Evolutionary conservation across 139 green algal species (phyloP).

Genomic region (Chlorella sp.): DNA sequence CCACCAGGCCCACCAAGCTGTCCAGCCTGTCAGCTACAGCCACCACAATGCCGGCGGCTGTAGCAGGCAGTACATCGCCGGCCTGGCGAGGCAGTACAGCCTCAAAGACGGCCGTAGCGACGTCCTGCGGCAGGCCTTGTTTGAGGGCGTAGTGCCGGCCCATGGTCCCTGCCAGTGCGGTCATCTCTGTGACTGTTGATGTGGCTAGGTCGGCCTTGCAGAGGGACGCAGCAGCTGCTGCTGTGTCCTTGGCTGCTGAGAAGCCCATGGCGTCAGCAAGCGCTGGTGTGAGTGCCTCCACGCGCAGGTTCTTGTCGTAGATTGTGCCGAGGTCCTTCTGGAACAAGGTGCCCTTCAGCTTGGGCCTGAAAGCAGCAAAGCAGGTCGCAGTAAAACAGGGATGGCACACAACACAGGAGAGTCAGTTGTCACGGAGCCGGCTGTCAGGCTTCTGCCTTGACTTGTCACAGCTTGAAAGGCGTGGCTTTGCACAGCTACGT

Average conservation of each 20-base stretch:
- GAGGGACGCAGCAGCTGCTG: slow-evolving; percentile 69
- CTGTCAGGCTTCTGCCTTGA: too few species aligned
- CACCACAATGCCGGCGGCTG: slow-evolving; percentile 55
- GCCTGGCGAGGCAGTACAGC: slow-evolving; percentile 75
- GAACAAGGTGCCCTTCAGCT: slow-evolving; percentile 75
- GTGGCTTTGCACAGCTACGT: too few species aligned
- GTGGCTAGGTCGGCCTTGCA: slow-evolving; percentile 87
- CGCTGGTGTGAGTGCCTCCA: slow-evolving; percentile 57
- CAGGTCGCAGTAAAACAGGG: too few species aligned
- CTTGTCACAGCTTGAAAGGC: too few species aligned
- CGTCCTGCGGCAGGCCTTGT: slow-evolving; percentile 44
- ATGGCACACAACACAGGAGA: too few species aligned
- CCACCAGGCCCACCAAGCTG: slow-evolving; percentile 90
- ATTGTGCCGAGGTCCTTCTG: slow-evolving; percentile 89
- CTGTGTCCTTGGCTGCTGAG: too few species aligned
- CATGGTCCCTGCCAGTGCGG: slow-evolving; percentile 91
- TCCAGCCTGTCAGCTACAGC: slow-evolving; percentile 76
- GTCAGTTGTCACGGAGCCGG: too few species aligned
- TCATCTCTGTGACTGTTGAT: slow-evolving; percentile 93
- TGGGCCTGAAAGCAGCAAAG: slow-evolving; percentile 26
- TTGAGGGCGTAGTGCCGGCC: slow-evolving; percentile 50
- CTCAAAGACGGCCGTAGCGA: slow-evolving; percentile 83
- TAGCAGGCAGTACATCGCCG: slow-evolving; percentile 67
- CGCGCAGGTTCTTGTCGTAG: slow-evolving; percentile 80
- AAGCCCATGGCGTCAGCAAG: slow-evolving; percentile 41